Percentiles rank a stretch among this genome's conserved stretches.
Conservation (phyloP, 2,329 filamentous ascomycete species). For the Sporothrix globosa region DNA sequence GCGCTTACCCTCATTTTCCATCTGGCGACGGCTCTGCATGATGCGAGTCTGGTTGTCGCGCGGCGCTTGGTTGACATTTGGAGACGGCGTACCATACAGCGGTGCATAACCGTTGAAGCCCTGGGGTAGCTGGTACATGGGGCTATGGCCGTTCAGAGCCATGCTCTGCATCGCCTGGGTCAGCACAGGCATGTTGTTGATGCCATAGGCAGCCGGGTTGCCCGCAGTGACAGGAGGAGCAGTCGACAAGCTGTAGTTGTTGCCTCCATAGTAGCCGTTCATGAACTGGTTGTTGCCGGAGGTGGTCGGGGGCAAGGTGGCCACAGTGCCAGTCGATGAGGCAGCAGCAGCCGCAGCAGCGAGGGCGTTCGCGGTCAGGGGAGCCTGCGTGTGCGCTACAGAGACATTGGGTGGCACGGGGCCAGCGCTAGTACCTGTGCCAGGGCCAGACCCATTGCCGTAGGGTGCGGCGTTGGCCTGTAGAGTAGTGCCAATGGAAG, state of each 20-base stretch:
- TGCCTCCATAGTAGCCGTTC: constrained; percentile 40
- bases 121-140: constrained; percentile 59
- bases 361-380: constrained; percentile 35
- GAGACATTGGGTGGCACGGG: constrained; percentile 46
- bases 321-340: constrained; percentile 34
- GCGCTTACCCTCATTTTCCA: constrained; percentile 69
- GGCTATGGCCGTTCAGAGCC: constrained; percentile 53
- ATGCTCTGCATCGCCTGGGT: constrained; percentile 70
- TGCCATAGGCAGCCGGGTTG: constrained; percentile 44
- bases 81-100: constrained; percentile 52
- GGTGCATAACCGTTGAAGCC: constrained; percentile 62
- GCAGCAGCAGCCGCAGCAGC: constrained; percentile 40
- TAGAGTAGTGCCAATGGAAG: constrained; percentile 69
- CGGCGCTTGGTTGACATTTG: constrained; percentile 45
- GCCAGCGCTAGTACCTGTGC: constrained; percentile 48
- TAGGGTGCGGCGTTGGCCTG: constrained; percentile 82
- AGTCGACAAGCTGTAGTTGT: constrained; percentile 33
- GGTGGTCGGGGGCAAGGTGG: constrained; percentile 32
- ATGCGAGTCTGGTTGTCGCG: constrained; percentile 77
- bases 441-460: constrained; percentile 62
- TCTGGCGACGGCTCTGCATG: constrained; percentile 73
- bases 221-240: constrained; percentile 32
- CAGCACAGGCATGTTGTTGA: constrained; percentile 60
- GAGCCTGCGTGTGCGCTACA: constrained; percentile 37
- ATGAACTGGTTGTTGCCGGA: constrained; percentile 40